These are phyloP conservation scores for Halophytophthora polymorphica DNA, from an alignment of 352 stramenopile genomes.

Conservation along the genomic window DNA sequence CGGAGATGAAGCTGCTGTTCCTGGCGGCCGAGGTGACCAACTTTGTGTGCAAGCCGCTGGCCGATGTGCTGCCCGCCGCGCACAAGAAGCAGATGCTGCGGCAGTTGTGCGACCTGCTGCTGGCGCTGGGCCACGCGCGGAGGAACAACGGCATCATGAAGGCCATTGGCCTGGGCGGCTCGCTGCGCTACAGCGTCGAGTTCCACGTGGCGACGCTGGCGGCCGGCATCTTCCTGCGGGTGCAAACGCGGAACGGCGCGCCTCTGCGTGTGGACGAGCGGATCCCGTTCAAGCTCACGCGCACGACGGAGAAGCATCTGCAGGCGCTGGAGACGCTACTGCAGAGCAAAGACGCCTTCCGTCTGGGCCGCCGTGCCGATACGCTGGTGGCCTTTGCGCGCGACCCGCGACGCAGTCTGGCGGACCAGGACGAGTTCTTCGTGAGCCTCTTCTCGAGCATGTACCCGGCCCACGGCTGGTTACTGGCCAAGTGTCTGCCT, in stretches of 20 bases:
- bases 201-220: slow-evolving; percentile 78
- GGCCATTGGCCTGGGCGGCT: slow-evolving; percentile 74
- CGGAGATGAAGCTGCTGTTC: slow-evolving; percentile 85
- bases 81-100: slow-evolving; percentile 82
- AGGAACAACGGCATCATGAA: slow-evolving; percentile 85
- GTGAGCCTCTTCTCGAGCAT: slow-evolving; percentile 81
- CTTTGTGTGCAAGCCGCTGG: slow-evolving; percentile 62
- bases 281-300: slow-evolving; percentile 77
- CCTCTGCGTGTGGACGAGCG: slow-evolving; percentile 70
- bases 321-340: slow-evolving; percentile 66
- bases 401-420: slow-evolving; percentile 63
- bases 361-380: slow-evolving; percentile 70
- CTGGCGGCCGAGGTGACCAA: slow-evolving; percentile 72
- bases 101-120: slow-evolving; percentile 56
- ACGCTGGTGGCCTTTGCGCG: slow-evolving; percentile 66
- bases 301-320: slow-evolving; percentile 79
- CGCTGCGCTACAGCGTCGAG: slow-evolving; percentile 70
- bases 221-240: slow-evolving; percentile 69
- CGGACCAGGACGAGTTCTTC: slow-evolving; percentile 85
- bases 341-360: slow-evolving; percentile 76
- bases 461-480: slow-evolving; percentile 75
- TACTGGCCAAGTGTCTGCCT: slow-evolving; percentile 68
- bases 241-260: slow-evolving; percentile 72
- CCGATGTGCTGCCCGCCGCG: slow-evolving; percentile 47
- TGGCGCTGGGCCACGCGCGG: slow-evolving; percentile 61